Percentiles rank a stretch among this genome's conserved stretches.
Evolutionary conservation across 2,329 filamentous ascomycete species (phyloP).

Genomic region (Sclerotinia sclerotiorum): DNA sequence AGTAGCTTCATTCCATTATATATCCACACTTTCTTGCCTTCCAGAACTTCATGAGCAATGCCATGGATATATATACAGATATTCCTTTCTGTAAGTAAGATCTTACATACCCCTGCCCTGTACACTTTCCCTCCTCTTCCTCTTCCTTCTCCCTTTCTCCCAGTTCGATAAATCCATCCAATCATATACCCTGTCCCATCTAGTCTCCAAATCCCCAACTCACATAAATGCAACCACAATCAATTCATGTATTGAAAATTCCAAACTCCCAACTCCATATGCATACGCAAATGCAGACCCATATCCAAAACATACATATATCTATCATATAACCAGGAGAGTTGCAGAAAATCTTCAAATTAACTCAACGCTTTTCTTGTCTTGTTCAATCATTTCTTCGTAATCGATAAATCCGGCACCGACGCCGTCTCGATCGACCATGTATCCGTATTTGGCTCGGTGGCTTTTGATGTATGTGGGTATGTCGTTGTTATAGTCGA

Average conservation of each 20-base stretch:
- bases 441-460: conserved; percentile 29
- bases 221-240: neutral
- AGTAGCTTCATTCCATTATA: neutral
- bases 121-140: too few relatives aligned
- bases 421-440: conserved; percentile 31
- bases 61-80: neutral
- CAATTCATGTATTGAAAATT: neutral
- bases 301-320: neutral
- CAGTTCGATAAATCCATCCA: neutral
- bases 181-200: neutral
- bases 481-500: conserved; percentile 46
- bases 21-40: neutral
- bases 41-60: neutral
- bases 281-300: neutral
- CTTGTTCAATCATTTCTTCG: conserved; percentile 7
- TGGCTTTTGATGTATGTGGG: conserved; percentile 43
- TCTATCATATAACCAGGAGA: neutral
- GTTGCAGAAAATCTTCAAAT: neutral
- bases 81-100: neutral
- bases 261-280: neutral
- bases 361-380: neutral
- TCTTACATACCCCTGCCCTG: too few relatives aligned
- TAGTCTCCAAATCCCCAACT: neutral
- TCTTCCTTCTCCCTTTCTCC: neutral
- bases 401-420: conserved; percentile 33